Conservation (phyloP, 2,329 filamentous ascomycete species). For the Exophiala lecanii-corni region DNA sequence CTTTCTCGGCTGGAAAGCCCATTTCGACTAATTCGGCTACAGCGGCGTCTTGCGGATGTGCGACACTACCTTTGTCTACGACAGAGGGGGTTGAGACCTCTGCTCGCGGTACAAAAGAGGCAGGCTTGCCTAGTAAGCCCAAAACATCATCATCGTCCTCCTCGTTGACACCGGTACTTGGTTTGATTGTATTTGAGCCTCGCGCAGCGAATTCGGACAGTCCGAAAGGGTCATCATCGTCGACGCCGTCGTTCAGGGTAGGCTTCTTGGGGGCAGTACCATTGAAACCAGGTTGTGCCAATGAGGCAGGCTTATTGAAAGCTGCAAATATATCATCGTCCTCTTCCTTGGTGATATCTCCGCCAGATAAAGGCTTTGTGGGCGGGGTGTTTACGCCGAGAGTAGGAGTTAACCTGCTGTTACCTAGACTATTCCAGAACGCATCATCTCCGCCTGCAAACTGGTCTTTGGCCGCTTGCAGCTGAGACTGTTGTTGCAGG, state of each 20-base stretch:
- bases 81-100: conserved; percentile 8
- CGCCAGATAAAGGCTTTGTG: conserved; percentile 1
- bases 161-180: conserved; percentile 55
- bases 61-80: conserved; percentile 27
- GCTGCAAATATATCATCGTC: conserved; percentile 59
- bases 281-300: conserved; percentile 27
- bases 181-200: conserved; percentile 45
- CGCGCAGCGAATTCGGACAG: conserved; percentile 53
- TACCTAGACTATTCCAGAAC: conserved; percentile 71
- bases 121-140: conserved; percentile 56
- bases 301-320: conserved; percentile 46
- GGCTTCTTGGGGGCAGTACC: conserved; percentile 16
- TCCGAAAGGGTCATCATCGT: conserved; percentile 84
- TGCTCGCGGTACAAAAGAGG: conserved; percentile 41
- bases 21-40: conserved; percentile 90
- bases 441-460: conserved; percentile 65
- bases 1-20: conserved; percentile 82
- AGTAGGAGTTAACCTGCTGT: conserved; percentile 44
- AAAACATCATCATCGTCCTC: conserved; percentile 61
- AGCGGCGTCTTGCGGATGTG: conserved; percentile 66
- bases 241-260: conserved; percentile 41
- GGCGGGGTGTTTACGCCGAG: conserved; percentile 14
- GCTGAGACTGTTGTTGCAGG: conserved; percentile 69
- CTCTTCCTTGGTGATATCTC: conserved; percentile 27
- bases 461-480: conserved; percentile 66